Evolutionary conservation across 805 yeast genomes (phyloP).

Genomic region (Maudiozyma pseudohumilis): DNA sequence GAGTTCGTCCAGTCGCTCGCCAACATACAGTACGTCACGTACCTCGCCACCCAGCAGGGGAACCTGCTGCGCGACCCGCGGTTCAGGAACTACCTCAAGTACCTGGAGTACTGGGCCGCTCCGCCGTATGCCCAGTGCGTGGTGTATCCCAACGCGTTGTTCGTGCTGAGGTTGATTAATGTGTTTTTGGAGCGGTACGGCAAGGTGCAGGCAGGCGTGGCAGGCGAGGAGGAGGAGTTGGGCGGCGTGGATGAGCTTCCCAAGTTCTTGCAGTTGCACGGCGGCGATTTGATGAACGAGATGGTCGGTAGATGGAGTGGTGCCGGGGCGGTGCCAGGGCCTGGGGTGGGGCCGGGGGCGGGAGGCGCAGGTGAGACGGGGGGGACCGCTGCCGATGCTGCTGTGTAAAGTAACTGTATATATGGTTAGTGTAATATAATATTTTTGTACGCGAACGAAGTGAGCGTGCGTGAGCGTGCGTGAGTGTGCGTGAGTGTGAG

Average conservation of each 20-base stretch:
- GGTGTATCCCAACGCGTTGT: slow-evolving; percentile 78
- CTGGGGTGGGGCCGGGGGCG: too few species aligned
- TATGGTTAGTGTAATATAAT: too few species aligned
- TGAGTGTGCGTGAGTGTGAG: too few species aligned
- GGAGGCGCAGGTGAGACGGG: too few species aligned
- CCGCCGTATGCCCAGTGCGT: slow-evolving; percentile 44
- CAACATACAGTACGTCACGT: slow-evolving; percentile 78
- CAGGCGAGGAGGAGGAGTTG: slow-evolving; percentile 36
- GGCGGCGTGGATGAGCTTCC: slow-evolving; percentile 43
- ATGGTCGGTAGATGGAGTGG: slow-evolving; percentile 60
- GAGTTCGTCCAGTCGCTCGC: slow-evolving; percentile 87
- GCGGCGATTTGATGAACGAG: slow-evolving; percentile 45
- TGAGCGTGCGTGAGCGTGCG: too few species aligned
- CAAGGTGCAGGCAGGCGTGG: slow-evolving; percentile 29
- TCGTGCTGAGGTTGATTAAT: slow-evolving; percentile 53
- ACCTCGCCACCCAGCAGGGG: slow-evolving; percentile 68
- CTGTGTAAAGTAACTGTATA: too few species aligned
- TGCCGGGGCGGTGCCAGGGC: too few species aligned
- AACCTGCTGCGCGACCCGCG: slow-evolving; percentile 48
- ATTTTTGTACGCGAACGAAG: too few species aligned
- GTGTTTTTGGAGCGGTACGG: slow-evolving; percentile 26
- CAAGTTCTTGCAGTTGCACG: slow-evolving; percentile 35
- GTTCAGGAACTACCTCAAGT: slow-evolving; percentile 66
- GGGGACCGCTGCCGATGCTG: too few species aligned
- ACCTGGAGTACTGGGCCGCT: slow-evolving; percentile 80